A percentile compares a stretch with the other conserved stretches of the same genome.
Conservation (phyloP, 2,329 filamentous ascomycete genomes). For the Xylariaceae sp. region DNA sequence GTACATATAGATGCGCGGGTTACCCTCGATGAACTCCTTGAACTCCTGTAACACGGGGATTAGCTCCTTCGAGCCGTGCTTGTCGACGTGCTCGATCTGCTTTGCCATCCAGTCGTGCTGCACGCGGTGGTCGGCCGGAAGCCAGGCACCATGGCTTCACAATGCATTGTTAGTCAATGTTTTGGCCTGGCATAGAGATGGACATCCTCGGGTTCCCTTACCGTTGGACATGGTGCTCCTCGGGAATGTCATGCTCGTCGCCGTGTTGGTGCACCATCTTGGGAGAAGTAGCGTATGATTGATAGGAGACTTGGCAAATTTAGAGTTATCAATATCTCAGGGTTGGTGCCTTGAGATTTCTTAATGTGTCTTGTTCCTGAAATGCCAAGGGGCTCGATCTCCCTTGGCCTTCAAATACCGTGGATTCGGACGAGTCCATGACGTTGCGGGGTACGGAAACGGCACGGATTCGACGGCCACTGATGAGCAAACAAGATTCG, state of each 20-base stretch:
- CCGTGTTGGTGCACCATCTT: constrained; percentile 58
- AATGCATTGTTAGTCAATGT: neutral
- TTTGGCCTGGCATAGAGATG: neutral
- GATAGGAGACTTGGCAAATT: neutral
- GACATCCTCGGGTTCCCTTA: constrained; percentile 37
- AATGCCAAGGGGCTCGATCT: neutral
- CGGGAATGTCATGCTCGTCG: constrained; percentile 58
- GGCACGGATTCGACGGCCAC: neutral
- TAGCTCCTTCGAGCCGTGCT: constrained; percentile 54
- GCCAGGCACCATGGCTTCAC: constrained; percentile 57
- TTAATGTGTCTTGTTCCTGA: neutral
- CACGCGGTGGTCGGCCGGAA: constrained; percentile 66
- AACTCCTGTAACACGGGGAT: constrained; percentile 69
- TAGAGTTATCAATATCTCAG: no score
- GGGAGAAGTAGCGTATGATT: constrained; percentile 2
- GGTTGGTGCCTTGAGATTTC: no score
- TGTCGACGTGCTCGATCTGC: constrained; percentile 61
- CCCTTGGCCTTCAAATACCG: neutral
- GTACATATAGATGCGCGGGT: constrained; percentile 69
- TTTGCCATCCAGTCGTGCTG: constrained; percentile 68
- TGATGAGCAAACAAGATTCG: constrained; percentile 21
- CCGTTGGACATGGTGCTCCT: constrained; percentile 53
- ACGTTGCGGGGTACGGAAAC: constrained; percentile 17
- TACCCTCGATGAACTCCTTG: constrained; percentile 67
- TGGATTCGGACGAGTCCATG: neutral